These are phyloP conservation scores for Claviceps africana DNA, from an alignment of 2,329 filamentous ascomycete genomes.

Conservation along the genomic window DNA sequence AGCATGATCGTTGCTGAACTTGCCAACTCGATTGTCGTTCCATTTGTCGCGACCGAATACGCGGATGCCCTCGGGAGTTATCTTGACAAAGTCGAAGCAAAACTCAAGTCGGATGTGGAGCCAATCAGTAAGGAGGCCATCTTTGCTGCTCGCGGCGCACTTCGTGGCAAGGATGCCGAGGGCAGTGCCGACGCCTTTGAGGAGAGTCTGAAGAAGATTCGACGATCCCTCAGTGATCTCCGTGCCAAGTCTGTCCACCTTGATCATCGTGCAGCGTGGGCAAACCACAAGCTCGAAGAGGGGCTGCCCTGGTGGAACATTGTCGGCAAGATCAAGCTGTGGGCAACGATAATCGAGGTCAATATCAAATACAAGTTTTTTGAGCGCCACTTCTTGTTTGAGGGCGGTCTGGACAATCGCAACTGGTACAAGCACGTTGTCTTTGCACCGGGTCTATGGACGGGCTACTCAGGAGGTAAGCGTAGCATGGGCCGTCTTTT, in stretches of 20 bases:
- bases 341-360: slow-evolving; percentile 46
- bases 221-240: slow-evolving; percentile 23
- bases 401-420: slow-evolving; percentile 61
- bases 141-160: slow-evolving; percentile 16
- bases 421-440: slow-evolving; percentile 92
- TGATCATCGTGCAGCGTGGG: slow-evolving; percentile 29
- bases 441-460: slow-evolving; percentile 84
- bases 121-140: slow-evolving; percentile 15
- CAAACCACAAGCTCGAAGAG: slow-evolving; percentile 27
- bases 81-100: slow-evolving; percentile 35
- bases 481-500: slow-evolving; percentile 4
- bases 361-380: slow-evolving; percentile 77
- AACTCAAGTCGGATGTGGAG: slow-evolving; percentile 23
- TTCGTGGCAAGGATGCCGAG: slow-evolving; percentile 10
- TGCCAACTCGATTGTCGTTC: slow-evolving; percentile 45
- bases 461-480: slow-evolving; percentile 68
- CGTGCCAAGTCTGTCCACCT: slow-evolving; percentile 28
- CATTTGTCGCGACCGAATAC: slow-evolving; percentile 52
- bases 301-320: slow-evolving; percentile 69
- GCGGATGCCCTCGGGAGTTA: slow-evolving; percentile 40
- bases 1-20: slow-evolving; percentile 48
- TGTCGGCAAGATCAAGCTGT: slow-evolving; percentile 51
- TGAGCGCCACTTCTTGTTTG: slow-evolving; percentile 67
- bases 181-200: slow-evolving; percentile 27
- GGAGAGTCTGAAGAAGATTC: slow-evolving; percentile 24